Conservation (phyloP, 148 eudicot genomes). For the Bassia scoparia region DNA sequence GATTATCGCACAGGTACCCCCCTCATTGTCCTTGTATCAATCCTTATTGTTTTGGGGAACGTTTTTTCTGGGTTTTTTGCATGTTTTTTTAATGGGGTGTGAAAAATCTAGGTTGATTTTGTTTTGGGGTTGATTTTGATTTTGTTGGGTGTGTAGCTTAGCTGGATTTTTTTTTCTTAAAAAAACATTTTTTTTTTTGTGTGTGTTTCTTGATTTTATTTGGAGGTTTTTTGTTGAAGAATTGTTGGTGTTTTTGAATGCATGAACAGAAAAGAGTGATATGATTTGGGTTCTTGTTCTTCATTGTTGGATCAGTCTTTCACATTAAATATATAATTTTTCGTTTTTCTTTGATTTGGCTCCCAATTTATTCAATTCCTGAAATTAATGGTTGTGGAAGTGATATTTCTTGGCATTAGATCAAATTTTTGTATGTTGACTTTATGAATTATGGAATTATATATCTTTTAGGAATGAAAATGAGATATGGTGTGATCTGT, state of each 20-base stretch:
- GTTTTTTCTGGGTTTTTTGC: background rate
- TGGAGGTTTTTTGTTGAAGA: background rate
- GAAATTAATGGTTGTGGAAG: background rate
- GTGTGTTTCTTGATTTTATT: background rate
- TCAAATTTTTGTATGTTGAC: constrained; percentile 18
- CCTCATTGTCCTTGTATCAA: background rate
- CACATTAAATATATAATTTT: background rate
- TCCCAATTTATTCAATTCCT: background rate
- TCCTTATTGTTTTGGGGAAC: constrained; percentile 3
- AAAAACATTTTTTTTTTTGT: background rate
- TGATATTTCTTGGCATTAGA: background rate
- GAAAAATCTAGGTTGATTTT: constrained; percentile 6
- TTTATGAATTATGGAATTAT: constrained; percentile 4
- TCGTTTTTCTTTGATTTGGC: constrained; percentile 9
- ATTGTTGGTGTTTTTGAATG: background rate
- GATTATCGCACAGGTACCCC: constrained; percentile 25
- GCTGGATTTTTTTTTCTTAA: constrained; percentile 19
- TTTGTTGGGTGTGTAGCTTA: constrained; percentile 9
- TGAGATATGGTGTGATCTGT: constrained; percentile 1
- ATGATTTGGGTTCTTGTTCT: background rate
- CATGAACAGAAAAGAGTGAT: constrained; percentile 11
- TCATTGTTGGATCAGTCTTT: constrained; percentile 4
- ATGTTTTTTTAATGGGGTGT: background rate
- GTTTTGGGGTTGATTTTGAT: constrained; percentile 25
- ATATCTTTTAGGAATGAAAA: background rate